Evolutionary conservation across 2,329 filamentous ascomycete species (phyloP), one percentile per base, ranked within the genome.

Genomic region (Nothopassalora personata): DNA sequence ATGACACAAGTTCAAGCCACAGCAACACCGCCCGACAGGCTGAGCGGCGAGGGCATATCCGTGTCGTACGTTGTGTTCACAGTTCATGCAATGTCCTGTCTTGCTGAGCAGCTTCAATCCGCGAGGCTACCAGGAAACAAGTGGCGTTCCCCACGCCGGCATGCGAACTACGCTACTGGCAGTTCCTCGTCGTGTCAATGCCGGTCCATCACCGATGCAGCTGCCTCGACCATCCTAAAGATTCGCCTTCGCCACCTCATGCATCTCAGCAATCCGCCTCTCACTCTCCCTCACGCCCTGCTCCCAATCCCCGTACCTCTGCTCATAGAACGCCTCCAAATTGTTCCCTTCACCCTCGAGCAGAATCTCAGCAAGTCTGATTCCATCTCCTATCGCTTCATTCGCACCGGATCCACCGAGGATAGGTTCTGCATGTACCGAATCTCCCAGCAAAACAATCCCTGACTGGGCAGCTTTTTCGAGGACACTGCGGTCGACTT

Each of bases 331-430:
- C 10, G 33, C 39, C 23, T 54, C 47, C 36, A 62, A 19, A 8
- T 55, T 55, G 13, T 66, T 56, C 5, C 60, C 56, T 9, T 59
- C 59, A 19, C 46, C 49, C 1, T 58, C 51, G 3, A 62, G 64
- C 27, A 75, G 68, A 9, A 66, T 57, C 30, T 69, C 65, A 1
- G 72, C 73, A 33, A 77, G 64, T 33, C 65, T 67, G 7, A 77
- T 53, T 0, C 68, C 74, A 60, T 78, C 75, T 8, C 62, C 58
- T 8, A 78, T 76, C 0, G 75, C 75, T 6, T 62, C 64, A 61
- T 77, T 77, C 6, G 74, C 76, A 5, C 74, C 67, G 9, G 72
- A 61, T 4, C 76, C 73, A 5, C 76, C 75, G 3, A 77, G 60
- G 28, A 78, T 75, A 0, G 75, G 74, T 55, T 73, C 67, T 1